Evolutionary conservation across 2,329 filamentous ascomycete genomes (phyloP).

Genomic region (Raffaelea ambrosiae): DNA sequence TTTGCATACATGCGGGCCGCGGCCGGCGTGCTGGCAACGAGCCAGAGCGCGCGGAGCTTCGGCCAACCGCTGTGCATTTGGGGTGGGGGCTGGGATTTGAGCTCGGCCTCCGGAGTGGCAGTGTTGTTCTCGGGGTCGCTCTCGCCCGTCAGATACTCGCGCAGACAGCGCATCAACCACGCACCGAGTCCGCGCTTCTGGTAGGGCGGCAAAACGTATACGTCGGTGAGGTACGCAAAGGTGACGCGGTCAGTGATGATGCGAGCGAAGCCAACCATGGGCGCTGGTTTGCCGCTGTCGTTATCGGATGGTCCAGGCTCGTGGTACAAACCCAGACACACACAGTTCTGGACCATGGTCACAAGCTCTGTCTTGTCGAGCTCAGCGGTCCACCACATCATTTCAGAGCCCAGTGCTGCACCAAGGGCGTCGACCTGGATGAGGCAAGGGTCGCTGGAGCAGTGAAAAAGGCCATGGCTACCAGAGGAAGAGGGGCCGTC

Average conservation of each 20-base stretch:
- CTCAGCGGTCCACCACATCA: constrained; percentile 44
- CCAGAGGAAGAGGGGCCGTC: neutral
- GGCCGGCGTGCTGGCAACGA: constrained; percentile 35
- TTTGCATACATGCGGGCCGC: constrained; percentile 36
- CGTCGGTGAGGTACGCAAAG: constrained; percentile 61
- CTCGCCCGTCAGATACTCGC: constrained; percentile 36
- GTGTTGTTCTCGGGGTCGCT: constrained; percentile 18
- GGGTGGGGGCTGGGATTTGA: neutral
- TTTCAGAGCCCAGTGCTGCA: constrained; percentile 38
- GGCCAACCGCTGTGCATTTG: constrained; percentile 31
- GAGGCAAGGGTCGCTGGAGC: constrained; percentile 51
- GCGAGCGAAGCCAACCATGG: constrained; percentile 47
- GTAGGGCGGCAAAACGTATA: constrained; percentile 53
- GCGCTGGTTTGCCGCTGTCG: constrained; percentile 4
- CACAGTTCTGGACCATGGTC: constrained; percentile 45
- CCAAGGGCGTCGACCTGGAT: constrained; percentile 47
- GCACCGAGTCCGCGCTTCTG: constrained; percentile 54
- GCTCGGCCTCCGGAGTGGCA: too few species aligned
- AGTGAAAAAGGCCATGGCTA: constrained; percentile 35
- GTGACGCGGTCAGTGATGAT: constrained; percentile 63
- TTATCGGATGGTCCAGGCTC: neutral
- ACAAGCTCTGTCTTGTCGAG: constrained; percentile 37
- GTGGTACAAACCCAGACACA: constrained; percentile 51
- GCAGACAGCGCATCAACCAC: constrained; percentile 55
- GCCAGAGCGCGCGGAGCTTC: constrained; percentile 48